A percentile compares a stretch with the other conserved stretches of the same genome.
Conservation (phyloP, 2,329 filamentous ascomycete genomes). For the Byssoonygena ceratinophila region DNA sequence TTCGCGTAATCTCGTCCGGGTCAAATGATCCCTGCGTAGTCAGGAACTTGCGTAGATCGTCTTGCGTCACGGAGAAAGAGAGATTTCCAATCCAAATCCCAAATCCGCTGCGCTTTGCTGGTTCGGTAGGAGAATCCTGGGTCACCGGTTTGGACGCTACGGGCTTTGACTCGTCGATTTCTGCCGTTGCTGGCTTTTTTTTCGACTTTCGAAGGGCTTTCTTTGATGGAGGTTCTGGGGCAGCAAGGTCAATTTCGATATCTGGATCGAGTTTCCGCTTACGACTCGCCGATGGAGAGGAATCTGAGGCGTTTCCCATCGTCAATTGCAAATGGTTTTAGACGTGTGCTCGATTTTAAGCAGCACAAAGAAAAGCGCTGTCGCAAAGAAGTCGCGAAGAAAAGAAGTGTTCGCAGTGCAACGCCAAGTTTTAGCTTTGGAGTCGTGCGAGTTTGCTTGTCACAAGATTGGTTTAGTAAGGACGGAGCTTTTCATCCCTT, state of each 20-base stretch:
- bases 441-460: constrained; percentile 4
- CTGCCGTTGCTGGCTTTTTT: constrained; percentile 42
- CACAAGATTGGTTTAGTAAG: not conserved
- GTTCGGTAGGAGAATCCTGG: constrained; percentile 23
- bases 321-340: not conserved
- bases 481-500: not conserved
- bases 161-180: constrained; percentile 24
- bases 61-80: constrained; percentile 66
- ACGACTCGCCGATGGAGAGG: constrained; percentile 9
- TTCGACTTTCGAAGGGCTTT: constrained; percentile 83
- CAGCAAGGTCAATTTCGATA: constrained; percentile 77
- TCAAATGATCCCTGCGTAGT: constrained; percentile 56
- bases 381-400: not conserved
- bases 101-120: constrained; percentile 56
- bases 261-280: constrained; percentile 63
- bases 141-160: constrained; percentile 33
- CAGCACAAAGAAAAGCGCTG: no score
- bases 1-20: constrained; percentile 64
- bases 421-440: constrained; percentile 2
- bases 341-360: no score
- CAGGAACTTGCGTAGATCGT: constrained; percentile 70
- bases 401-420: not conserved
- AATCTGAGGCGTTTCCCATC: constrained; percentile 1
- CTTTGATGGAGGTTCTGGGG: constrained; percentile 92
- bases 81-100: constrained; percentile 96